Percentiles rank a stretch among this genome's conserved stretches.
Evolutionary conservation across 2,329 filamentous ascomycete species (phyloP).

Genomic region (Coniella lustricola): DNA sequence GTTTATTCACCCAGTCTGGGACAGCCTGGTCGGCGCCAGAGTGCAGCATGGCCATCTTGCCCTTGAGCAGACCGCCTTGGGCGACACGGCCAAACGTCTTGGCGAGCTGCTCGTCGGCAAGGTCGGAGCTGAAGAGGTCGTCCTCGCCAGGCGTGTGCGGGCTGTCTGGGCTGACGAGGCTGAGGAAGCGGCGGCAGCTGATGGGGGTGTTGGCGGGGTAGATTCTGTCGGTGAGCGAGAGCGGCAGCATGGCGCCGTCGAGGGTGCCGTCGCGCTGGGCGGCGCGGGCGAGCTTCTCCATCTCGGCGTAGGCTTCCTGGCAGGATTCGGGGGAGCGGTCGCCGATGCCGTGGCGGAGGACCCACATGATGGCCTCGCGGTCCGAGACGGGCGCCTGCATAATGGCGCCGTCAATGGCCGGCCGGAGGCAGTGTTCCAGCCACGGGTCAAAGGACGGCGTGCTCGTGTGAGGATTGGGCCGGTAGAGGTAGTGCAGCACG

Average conservation of each 20-base stretch:
- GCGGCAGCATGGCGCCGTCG: slow-evolving; percentile 26
- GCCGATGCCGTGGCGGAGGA: slow-evolving; percentile 28
- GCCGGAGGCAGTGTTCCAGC: slow-evolving; percentile 30
- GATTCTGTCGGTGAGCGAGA: slow-evolving; percentile 24
- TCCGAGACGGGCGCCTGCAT: slow-evolving; percentile 59
- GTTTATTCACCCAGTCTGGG: slow-evolving; percentile 36
- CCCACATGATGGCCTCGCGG: slow-evolving; percentile 41
- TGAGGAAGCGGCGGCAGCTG: slow-evolving; percentile 27
- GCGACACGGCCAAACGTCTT: slow-evolving; percentile 48
- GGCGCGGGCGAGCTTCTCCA: slow-evolving; percentile 29
- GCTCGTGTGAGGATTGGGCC: slow-evolving; percentile 30
- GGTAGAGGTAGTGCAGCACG: slow-evolving; percentile 52
- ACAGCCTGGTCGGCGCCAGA: slow-evolving; percentile 39
- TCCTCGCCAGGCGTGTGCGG: slow-evolving; percentile 48
- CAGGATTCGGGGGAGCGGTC: slow-evolving; percentile 24
- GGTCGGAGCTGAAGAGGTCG: slow-evolving; percentile 59
- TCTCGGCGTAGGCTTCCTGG: slow-evolving; percentile 29
- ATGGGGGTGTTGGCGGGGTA: slow-evolving; percentile 25
- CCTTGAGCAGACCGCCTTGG: slow-evolving; percentile 28
- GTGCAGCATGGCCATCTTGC: slow-evolving; percentile 34
- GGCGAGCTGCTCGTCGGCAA: slow-evolving; percentile 40
- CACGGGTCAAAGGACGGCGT: slow-evolving; percentile 20
- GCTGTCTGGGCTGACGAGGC: slow-evolving; percentile 40
- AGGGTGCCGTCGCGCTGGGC: slow-evolving; percentile 18
- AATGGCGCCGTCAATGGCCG: slow-evolving; percentile 49